Percentiles rank a stretch among this genome's conserved stretches.
Evolutionary conservation across 305 asterid species (phyloP).

Genomic region (Fraxinus sp.): DNA sequence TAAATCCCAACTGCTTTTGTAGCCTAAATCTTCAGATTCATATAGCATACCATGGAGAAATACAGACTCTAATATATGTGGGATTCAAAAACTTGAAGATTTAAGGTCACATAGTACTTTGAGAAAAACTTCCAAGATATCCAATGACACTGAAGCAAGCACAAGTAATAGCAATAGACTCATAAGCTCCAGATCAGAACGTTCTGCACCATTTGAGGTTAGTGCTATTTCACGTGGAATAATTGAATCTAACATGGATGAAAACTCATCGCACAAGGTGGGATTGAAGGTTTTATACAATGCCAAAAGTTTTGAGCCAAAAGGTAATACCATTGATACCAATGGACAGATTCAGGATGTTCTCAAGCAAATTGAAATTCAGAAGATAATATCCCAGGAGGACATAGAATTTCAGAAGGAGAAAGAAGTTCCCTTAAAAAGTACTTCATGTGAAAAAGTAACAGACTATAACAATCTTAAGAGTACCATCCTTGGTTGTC

Average conservation of each 20-base stretch:
- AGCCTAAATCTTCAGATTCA: conserved; percentile 61
- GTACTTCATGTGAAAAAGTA: conserved; percentile 26
- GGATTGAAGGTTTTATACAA: conserved; percentile 31
- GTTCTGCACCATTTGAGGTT: conserved; percentile 33
- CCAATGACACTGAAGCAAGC: conserved; percentile 24
- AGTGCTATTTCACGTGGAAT: conserved; percentile 27
- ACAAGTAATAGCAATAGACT: conserved; percentile 27
- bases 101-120: conserved; percentile 35
- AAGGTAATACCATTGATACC: conserved; percentile 25
- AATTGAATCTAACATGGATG: conserved; percentile 33
- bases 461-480: conserved; percentile 20
- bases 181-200: conserved; percentile 34
- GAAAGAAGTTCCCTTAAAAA: conserved; percentile 33
- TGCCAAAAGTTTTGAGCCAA: conserved; percentile 25
- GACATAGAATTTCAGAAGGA: conserved; percentile 41
- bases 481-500: conserved; percentile 22
- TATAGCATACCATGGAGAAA: conserved; percentile 36
- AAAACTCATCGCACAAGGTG: conserved; percentile 32
- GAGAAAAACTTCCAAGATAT: conserved; percentile 29
- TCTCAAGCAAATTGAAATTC: conserved; percentile 24
- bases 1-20: conserved; percentile 37
- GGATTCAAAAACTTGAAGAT: conserved; percentile 38
- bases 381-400: conserved; percentile 22
- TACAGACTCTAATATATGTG: conserved; percentile 34
- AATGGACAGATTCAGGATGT: conserved; percentile 32